phyloP scores from a whole-genome alignment of 148 eudicot species.

The Salicornia ramosissima region DNA sequence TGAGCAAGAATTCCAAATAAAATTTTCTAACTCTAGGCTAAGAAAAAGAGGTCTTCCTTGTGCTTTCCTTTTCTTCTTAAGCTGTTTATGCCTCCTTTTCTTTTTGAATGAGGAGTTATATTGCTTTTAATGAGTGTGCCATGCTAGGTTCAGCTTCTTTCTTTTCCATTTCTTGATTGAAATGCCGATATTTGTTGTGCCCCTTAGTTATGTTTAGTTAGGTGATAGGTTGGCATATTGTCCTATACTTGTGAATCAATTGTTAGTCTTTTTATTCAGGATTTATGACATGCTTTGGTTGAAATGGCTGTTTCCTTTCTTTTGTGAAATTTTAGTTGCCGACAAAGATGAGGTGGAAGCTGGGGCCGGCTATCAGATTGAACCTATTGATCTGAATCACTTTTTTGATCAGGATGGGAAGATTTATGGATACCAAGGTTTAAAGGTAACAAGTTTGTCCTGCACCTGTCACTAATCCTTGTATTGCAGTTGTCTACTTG shows the following conservation, averaged over 20 bases:
- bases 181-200: neutral
- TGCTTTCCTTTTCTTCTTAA: too few relatives aligned
- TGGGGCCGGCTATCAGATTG: constrained; percentile 45
- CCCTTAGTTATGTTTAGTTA: neutral
- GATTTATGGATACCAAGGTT: constrained; percentile 80
- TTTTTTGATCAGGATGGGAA: constrained; percentile 87
- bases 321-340: constrained; percentile 44
- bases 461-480: neutral
- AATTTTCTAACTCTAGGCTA: too few relatives aligned
- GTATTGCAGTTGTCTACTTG: neutral
- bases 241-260: neutral
- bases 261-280: neutral
- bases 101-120: neutral
- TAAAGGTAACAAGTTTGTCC: constrained; percentile 47
- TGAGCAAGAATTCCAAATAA: too few relatives aligned
- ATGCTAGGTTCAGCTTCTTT: neutral
- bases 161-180: neutral
- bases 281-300: neutral
- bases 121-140: neutral
- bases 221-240: neutral
- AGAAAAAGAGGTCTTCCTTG: too few relatives aligned
- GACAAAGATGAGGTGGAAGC: constrained; percentile 74
- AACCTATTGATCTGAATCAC: constrained; percentile 65
- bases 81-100: neutral
- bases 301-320: neutral